Base-by-base conservation (phyloP, 139 green algal genomes). In the Picochlorum sp. region DNA sequence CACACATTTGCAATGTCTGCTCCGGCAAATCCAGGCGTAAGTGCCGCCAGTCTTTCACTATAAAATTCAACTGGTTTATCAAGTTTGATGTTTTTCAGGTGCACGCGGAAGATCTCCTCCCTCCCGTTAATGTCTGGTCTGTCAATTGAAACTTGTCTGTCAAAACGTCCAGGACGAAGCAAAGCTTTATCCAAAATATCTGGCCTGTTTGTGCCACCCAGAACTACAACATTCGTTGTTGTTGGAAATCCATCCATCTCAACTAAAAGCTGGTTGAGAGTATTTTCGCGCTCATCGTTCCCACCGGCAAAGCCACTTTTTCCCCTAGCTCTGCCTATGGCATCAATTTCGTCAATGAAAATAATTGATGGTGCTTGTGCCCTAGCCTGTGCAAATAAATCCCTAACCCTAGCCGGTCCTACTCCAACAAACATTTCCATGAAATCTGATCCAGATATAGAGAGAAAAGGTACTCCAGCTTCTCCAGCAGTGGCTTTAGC, bases 1-100 rank as follows among this genome's bases (percentile, higher is more conserved):
- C 76, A 85, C 33, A 99, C 84, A 73, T 99, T 99, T 55, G 93
- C 93, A 47, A 99, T 97, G 82, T 99, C 93, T 18, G 93, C 93
- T n/a, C 93, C 93, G 12, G 74, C 75, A 74, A 82, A 82, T 50
- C 93, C 93, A 13, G 93, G 93, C 1, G 93, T 97, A 24, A 99
- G 79, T 9, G 93, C 93, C 2, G 90, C 93, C 57, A 99, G 68
- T 22, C 93, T 81, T 78, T 94, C 78, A 25, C 59, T 72, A 55
- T 90, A 96, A 68, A 84, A 85, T 54, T 85, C 80, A 14, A 95
- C 57, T 9, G 71, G 29, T 67, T 84, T 78, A 26, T 81, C 69
- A 61, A 94, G 74, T 68, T 90, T 91, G 33, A 95, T 70, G 67
- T 87, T 89, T 35, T 43, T 65, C 57, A 96, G 72, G 68, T 96